Evolutionary conservation across 148 eudicot genomes (phyloP).

Genomic region (Fagopyrum homotropicum): DNA sequence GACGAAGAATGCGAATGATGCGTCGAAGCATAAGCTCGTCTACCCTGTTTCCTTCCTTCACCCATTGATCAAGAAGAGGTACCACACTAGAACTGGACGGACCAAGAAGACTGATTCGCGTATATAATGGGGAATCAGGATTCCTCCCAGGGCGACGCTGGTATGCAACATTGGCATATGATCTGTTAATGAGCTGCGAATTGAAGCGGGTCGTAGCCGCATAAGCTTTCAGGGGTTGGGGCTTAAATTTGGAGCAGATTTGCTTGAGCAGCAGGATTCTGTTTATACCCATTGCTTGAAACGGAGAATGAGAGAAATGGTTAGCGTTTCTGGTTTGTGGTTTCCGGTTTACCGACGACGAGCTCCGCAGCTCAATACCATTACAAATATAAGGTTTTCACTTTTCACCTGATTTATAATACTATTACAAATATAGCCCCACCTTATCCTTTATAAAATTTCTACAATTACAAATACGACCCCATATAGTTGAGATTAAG

Average conservation of each 20-base stretch:
- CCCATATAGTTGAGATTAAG: too few species aligned
- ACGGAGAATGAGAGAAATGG: background rate
- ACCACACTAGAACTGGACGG: conserved; percentile 18
- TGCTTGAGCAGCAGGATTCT: conserved; percentile 9
- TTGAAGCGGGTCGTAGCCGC: background rate
- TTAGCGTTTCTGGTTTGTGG: background rate
- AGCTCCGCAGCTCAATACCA: too few species aligned
- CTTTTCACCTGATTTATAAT: too few species aligned
- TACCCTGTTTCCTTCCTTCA: conserved; percentile 28
- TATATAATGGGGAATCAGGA: conserved; percentile 20
- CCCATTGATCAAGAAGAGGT: conserved; percentile 45
- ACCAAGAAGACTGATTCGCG: conserved; percentile 31
- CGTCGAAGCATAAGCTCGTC: conserved; percentile 22
- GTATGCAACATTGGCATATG: background rate
- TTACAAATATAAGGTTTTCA: too few species aligned
- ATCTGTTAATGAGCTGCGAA: conserved; percentile 13
- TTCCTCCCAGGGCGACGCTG: background rate
- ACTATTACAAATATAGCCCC: too few species aligned
- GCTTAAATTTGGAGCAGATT: conserved; percentile 9
- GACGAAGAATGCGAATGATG: conserved; percentile 36
- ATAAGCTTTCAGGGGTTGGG: background rate
- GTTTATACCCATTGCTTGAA: conserved; percentile 11
- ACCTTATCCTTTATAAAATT: too few species aligned
- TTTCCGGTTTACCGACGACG: background rate
- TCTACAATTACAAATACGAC: too few species aligned